phyloP scores from a whole-genome alignment of 495 filamentous ascomycete species.

The Sabuloglossum arenarium region DNA sequence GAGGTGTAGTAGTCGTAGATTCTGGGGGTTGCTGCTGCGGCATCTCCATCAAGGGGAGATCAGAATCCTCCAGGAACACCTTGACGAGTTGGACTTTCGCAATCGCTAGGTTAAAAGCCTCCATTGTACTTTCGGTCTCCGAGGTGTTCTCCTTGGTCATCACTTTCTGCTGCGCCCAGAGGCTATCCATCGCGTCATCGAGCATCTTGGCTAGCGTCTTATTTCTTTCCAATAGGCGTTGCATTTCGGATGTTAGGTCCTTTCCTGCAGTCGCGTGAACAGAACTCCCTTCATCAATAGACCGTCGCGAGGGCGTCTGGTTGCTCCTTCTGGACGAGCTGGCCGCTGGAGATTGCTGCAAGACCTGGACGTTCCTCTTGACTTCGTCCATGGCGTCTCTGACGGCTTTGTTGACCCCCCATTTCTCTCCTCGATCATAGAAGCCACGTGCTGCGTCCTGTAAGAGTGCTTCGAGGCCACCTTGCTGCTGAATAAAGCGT shows the following conservation, averaged over 20 bases:
- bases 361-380: conserved; percentile 45
- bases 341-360: conserved; percentile 13
- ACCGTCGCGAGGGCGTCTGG: conserved; percentile 14
- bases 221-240: conserved; percentile 47
- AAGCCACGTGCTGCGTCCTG: conserved; percentile 74
- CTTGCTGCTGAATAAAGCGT: conserved; percentile 37
- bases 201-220: conserved; percentile 50
- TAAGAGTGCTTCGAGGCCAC: conserved; percentile 53
- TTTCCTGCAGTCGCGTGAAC: neutral
- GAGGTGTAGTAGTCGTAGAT: neutral
- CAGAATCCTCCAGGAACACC: conserved; percentile 47
- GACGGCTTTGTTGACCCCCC: conserved; percentile 78
- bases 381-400: conserved; percentile 78
- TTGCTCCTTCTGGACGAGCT: conserved; percentile 1
- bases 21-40: conserved; percentile 12
- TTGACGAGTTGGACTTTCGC: conserved; percentile 62
- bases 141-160: conserved; percentile 3
- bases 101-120: conserved; percentile 41
- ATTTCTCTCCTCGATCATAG: conserved; percentile 60
- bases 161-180: conserved; percentile 31
- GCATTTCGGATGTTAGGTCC: conserved; percentile 9
- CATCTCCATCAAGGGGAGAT: conserved; percentile 29
- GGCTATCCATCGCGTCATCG: conserved; percentile 43
- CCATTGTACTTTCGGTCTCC: conserved; percentile 6
- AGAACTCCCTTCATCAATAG: neutral